Evolutionary conservation across 2,329 filamentous ascomycete species (phyloP).

Genomic region (Alternaria burnsii): DNA sequence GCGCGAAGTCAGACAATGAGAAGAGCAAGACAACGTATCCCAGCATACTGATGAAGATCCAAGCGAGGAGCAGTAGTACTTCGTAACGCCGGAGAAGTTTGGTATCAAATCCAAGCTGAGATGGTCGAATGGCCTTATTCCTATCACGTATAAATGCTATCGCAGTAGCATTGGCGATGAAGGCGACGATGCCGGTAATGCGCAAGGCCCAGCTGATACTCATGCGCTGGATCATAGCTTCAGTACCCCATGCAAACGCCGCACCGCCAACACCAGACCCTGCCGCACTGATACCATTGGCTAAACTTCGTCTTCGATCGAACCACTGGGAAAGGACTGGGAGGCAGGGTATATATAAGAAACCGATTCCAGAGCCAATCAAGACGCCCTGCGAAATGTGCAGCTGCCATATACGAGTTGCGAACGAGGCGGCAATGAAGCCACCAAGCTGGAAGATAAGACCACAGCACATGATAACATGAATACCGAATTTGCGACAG

Average conservation of each 20-base stretch:
- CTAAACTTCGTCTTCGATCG: constrained; percentile 48
- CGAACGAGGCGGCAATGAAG: constrained; percentile 52
- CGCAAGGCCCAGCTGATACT: constrained; percentile 54
- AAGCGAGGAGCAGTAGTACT: constrained; percentile 51
- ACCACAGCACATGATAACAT: constrained; percentile 43
- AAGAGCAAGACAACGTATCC: constrained; percentile 60
- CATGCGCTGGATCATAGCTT: constrained; percentile 50
- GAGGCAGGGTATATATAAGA: constrained; percentile 52
- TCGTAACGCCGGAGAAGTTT: constrained; percentile 48
- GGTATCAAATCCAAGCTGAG: constrained; percentile 47
- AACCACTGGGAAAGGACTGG: constrained; percentile 57
- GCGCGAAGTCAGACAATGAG: constrained; percentile 58
- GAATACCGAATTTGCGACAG: constrained; percentile 34
- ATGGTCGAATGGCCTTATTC: constrained; percentile 45
- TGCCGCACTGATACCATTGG: constrained; percentile 52
- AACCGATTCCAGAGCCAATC: constrained; percentile 53
- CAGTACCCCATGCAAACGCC: constrained; percentile 41
- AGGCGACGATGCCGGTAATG: constrained; percentile 47
- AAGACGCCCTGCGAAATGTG: constrained; percentile 54
- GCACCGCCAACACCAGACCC: constrained; percentile 55
- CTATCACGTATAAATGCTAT: constrained; percentile 45
- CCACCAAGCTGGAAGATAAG: constrained; percentile 45
- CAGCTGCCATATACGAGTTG: constrained; percentile 51
- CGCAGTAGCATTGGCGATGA: constrained; percentile 41
- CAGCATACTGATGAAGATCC: constrained; percentile 57